Percentiles rank a stretch among this genome's conserved stretches.
Evolutionary conservation across 2,329 filamentous ascomycete genomes (phyloP).

Genomic region (Akanthomyces dipterigenus): DNA sequence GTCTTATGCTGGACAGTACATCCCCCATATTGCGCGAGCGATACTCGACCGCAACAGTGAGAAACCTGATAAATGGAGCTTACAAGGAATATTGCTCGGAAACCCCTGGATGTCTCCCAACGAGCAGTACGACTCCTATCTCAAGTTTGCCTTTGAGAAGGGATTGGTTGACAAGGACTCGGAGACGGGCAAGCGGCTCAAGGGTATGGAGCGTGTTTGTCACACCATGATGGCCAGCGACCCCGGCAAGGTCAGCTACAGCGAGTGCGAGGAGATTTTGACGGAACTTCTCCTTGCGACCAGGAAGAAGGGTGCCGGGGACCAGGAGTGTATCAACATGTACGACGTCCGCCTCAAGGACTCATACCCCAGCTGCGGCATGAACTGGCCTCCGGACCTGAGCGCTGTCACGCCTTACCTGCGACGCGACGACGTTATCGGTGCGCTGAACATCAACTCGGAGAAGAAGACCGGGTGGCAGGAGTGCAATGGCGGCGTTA

Average conservation of each 20-base stretch:
- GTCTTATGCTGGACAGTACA: conserved; percentile 94
- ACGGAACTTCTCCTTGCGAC: conserved; percentile 64
- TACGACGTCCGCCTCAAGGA: conserved; percentile 90
- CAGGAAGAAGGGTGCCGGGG: conserved; percentile 39
- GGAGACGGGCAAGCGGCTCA: conserved; percentile 56
- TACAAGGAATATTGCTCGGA: conserved; percentile 84
- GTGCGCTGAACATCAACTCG: conserved; percentile 73
- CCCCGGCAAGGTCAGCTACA: conserved; percentile 53
- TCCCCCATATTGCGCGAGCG: conserved; percentile 89
- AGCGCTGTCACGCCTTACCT: conserved; percentile 73
- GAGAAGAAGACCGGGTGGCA: conserved; percentile 84
- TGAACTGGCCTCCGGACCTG: conserved; percentile 96
- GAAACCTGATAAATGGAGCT: conserved; percentile 56
- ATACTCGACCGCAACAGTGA: conserved; percentile 81
- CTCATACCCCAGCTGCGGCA: conserved; percentile 75
- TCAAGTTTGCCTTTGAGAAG: conserved; percentile 73
- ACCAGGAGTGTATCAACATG: conserved; percentile 77
- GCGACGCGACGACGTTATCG: conserved; percentile 67
- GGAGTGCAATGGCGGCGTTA: conserved; percentile 80
- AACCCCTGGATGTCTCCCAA: conserved; percentile 94
- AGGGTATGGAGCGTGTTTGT: conserved; percentile 64
- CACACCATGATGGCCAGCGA: conserved; percentile 48
- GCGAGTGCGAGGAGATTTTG: conserved; percentile 70
- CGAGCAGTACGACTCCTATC: conserved; percentile 85
- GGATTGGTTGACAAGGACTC: conserved; percentile 64